A percentile compares a stretch with the other conserved stretches of the same genome.
Evolutionary conservation across 805 yeast genomes (phyloP).

Genomic region (Candida sonorensis): DNA sequence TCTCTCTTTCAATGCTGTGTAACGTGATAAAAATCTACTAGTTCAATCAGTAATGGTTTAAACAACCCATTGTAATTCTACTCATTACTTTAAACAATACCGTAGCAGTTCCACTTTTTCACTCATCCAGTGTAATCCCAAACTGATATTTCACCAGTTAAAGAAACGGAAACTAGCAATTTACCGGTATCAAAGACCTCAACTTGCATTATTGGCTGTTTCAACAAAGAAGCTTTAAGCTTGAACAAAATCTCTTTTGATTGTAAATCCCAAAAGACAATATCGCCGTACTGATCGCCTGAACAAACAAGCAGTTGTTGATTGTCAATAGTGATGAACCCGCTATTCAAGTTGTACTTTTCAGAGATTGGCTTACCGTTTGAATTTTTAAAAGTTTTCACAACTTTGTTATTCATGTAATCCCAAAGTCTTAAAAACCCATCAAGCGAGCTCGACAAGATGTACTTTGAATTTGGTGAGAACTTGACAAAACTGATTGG

Average conservation of each 20-base stretch:
- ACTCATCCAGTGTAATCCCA: constrained; percentile 13
- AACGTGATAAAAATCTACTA: too few species aligned
- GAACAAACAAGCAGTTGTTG: constrained; percentile 45
- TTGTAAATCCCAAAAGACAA: constrained; percentile 65
- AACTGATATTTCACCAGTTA: constrained; percentile 24
- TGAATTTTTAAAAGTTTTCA: constrained; percentile 46
- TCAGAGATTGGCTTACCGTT: constrained; percentile 33
- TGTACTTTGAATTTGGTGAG: constrained; percentile 74
- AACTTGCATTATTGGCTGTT: constrained; percentile 33
- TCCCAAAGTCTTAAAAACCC: constrained; percentile 82
- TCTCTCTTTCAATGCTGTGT: too few species aligned
- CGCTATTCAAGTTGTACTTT: constrained; percentile 46
- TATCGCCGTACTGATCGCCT: constrained; percentile 51
- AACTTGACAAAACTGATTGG: constrained; percentile 72
- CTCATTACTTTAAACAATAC: too few species aligned
- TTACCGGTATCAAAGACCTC: constrained; percentile 32
- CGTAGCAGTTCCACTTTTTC: too few species aligned
- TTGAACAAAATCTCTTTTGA: constrained; percentile 38
- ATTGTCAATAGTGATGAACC: constrained; percentile 36
- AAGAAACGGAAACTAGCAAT: constrained; percentile 25
- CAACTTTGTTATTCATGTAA: constrained; percentile 71
- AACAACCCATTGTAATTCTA: too few species aligned
- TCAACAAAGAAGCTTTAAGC: constrained; percentile 12
- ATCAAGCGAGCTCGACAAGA: constrained; percentile 74
- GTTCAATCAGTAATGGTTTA: too few species aligned